Evolutionary conservation across 2,329 filamentous ascomycete genomes (phyloP).

Genomic region (Penicillium sumatraense): DNA sequence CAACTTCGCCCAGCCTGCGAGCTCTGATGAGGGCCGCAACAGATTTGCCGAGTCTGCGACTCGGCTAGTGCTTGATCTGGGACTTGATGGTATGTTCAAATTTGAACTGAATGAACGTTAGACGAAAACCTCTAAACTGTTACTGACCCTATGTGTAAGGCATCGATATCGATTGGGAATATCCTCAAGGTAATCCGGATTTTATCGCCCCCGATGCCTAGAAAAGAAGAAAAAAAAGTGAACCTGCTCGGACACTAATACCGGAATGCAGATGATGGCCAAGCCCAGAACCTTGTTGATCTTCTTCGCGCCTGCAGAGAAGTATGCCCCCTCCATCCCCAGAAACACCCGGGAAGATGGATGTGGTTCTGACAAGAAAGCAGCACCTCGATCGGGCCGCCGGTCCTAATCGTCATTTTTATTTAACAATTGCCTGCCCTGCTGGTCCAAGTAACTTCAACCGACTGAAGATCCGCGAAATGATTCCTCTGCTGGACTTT

Average conservation of each 20-base stretch:
- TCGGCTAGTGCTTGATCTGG: slow-evolving; percentile 74
- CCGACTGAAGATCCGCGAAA: slow-evolving; percentile 46
- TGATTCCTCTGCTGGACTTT: slow-evolving; percentile 56
- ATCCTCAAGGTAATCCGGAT: slow-evolving; percentile 41
- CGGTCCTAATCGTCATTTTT: slow-evolving; percentile 48
- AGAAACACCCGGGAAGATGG: background rate
- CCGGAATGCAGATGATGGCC: slow-evolving; percentile 38
- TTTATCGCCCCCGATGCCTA: too few species aligned
- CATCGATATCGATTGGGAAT: slow-evolving; percentile 55
- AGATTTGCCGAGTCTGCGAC: slow-evolving; percentile 72
- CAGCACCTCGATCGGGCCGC: slow-evolving; percentile 45
- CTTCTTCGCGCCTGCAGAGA: slow-evolving; percentile 49
- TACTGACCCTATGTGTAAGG: slow-evolving; percentile 26
- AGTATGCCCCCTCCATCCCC: slow-evolving; percentile 26
- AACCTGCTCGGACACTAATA: slow-evolving; percentile 15
- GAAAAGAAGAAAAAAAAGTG: too few species aligned
- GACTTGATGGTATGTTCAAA: slow-evolving; percentile 58
- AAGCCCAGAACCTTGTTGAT: slow-evolving; percentile 49
- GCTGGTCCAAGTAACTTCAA: slow-evolving; percentile 52
- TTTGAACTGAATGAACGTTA: slow-evolving; percentile 9
- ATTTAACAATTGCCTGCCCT: slow-evolving; percentile 55
- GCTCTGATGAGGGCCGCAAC: slow-evolving; percentile 61
- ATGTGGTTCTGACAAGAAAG: slow-evolving; percentile 13
- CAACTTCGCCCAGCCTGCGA: slow-evolving; percentile 74
- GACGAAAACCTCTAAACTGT: background rate